Percentiles rank a stretch among this genome's conserved stretches.
These are phyloP conservation scores for Pythium inflatum DNA, from an alignment of 352 stramenopile genomes.

Conservation along the genomic window DNA sequence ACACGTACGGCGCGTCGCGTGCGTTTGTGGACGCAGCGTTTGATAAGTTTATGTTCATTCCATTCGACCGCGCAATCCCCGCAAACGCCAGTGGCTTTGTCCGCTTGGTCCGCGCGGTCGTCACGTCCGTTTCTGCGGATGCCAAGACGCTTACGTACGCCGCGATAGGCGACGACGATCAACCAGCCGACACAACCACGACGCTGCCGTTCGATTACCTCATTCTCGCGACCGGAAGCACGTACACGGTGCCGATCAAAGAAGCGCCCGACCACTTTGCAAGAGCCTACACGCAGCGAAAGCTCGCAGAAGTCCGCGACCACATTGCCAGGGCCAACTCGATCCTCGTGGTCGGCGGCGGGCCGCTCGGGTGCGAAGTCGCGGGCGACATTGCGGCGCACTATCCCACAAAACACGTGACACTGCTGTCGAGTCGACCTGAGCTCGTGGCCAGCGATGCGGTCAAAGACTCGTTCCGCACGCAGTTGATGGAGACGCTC, in stretches of 20 bases:
- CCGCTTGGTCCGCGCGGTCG: conserved; percentile 25
- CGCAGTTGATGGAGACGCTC: conserved; percentile 38
- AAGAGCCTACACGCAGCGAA: conserved; percentile 32
- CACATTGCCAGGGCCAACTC: conserved; percentile 46
- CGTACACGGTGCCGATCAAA: conserved; percentile 39
- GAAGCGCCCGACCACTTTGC: conserved; percentile 17
- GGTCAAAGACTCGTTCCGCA: conserved; percentile 55
- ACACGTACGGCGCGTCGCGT: conserved; percentile 49
- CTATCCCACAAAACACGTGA: conserved; percentile 63
- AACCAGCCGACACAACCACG: conserved; percentile 9
- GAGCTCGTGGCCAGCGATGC: conserved; percentile 45
- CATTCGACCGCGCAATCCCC: conserved; percentile 63
- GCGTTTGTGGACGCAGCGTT: conserved; percentile 59
- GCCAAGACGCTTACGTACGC: conserved; percentile 27
- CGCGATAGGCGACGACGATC: conserved; percentile 29
- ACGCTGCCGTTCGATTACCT: conserved; percentile 38
- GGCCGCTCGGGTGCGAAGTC: conserved; percentile 61
- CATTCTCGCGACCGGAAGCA: conserved; percentile 38
- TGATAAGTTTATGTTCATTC: conserved; percentile 65
- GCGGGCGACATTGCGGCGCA: conserved; percentile 61
- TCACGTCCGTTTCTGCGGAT: conserved; percentile 21
- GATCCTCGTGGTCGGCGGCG: conserved; percentile 60
- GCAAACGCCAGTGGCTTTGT: conserved; percentile 19
- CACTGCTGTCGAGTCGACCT: conserved; percentile 46
- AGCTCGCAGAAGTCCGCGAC: conserved; percentile 38